These are phyloP conservation scores for Ensete glaucum DNA, from an alignment of 176 grass and related monocot genomes.

Conservation along the genomic window DNA sequence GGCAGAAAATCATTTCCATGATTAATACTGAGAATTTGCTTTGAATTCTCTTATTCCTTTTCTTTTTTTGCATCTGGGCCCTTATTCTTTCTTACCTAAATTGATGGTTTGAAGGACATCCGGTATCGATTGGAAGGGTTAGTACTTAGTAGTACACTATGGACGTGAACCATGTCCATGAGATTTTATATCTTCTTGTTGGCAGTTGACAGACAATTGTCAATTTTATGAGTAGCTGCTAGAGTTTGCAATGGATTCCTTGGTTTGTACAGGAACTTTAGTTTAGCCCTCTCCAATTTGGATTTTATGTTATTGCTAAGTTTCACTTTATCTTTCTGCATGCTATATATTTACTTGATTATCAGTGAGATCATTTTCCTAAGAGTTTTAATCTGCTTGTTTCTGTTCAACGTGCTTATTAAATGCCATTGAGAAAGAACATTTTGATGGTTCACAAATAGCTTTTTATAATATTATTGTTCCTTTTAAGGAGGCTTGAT, in stretches of 20 bases:
- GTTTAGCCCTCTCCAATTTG: too few species aligned
- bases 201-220: not conserved
- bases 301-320: too few species aligned
- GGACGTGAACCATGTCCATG: not conserved
- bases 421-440: not conserved
- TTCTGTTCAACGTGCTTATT: not conserved
- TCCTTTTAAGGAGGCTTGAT: not conserved
- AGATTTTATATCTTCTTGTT: not conserved
- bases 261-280: too few species aligned
- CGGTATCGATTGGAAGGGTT: not conserved
- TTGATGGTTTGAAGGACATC: not conserved
- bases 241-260: not conserved
- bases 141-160: not conserved
- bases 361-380: not conserved
- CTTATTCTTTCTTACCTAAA: not conserved
- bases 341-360: not conserved
- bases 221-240: not conserved
- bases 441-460: not conserved
- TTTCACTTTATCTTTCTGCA: too few species aligned
- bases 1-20: too few species aligned
- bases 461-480: not conserved
- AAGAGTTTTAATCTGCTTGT: not conserved
- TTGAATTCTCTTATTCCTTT: too few species aligned
- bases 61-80: too few species aligned
- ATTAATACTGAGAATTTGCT: too few species aligned